These are phyloP conservation scores for Colletotrichum aenigma DNA, from an alignment of 2,329 filamentous ascomycete species.

Conservation along the genomic window DNA sequence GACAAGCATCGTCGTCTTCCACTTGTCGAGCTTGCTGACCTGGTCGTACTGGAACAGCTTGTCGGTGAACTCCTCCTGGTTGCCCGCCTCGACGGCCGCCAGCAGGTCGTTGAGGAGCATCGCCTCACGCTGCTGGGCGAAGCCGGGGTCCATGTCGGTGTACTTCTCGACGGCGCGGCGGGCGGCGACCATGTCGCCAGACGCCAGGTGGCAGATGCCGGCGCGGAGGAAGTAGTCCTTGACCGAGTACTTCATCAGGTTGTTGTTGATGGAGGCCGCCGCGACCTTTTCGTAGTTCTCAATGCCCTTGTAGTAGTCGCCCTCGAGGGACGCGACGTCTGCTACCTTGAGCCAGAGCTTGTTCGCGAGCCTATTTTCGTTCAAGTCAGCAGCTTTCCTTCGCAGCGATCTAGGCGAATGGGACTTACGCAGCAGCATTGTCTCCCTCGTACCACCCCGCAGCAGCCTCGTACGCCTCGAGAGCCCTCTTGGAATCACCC, in stretches of 20 bases:
- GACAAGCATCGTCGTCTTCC: constrained; percentile 89
- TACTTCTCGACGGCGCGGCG: constrained; percentile 84
- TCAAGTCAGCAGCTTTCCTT: background rate
- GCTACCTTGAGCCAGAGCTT: constrained; percentile 93
- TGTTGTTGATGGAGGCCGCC: constrained; percentile 79
- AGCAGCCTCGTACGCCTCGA: constrained; percentile 83
- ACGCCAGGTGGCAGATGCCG: constrained; percentile 84
- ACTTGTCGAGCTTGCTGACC: constrained; percentile 92
- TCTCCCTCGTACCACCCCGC: constrained; percentile 90
- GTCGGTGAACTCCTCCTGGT: constrained; percentile 83
- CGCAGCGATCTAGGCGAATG: background rate
- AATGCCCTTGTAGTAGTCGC: constrained; percentile 84
- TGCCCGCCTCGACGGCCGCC: constrained; percentile 75
- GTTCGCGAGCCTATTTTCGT: constrained; percentile 73
- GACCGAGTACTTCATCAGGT: constrained; percentile 90
- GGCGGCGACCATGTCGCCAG: constrained; percentile 75
- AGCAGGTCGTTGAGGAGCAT: constrained; percentile 80
- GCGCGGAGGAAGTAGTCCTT: constrained; percentile 97
- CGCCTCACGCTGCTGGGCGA: constrained; percentile 78
- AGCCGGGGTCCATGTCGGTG: constrained; percentile 77
- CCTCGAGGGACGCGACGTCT: constrained; percentile 81
- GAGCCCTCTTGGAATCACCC: constrained; percentile 76
- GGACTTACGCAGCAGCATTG: constrained; percentile 77
- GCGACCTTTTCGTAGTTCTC: constrained; percentile 85
- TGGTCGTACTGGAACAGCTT: constrained; percentile 90